Conservation (phyloP, 2,329 filamentous ascomycete species). For the Microsporum audouinii region DNA sequence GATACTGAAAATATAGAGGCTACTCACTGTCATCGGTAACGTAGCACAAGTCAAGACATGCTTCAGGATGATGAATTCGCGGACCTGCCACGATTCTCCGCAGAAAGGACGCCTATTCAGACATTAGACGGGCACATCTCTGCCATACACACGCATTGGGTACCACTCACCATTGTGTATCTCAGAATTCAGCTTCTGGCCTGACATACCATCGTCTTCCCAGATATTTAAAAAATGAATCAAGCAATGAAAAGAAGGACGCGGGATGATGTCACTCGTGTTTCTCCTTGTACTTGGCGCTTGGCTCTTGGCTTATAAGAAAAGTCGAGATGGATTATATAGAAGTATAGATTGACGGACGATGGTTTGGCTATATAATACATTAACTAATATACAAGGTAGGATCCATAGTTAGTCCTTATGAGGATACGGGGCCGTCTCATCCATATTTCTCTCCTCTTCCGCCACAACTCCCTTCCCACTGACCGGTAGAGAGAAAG, state of each 20-base stretch:
- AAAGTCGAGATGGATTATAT: background rate
- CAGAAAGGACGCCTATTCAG: constrained; percentile 55
- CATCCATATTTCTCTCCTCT: background rate
- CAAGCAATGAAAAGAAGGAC: background rate
- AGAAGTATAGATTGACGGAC: background rate
- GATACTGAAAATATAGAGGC: background rate
- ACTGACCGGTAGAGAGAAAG: background rate
- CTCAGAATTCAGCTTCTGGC: background rate
- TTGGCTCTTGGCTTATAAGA: background rate
- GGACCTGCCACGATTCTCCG: constrained; percentile 87
- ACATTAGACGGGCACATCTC: background rate
- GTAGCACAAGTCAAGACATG: constrained; percentile 88
- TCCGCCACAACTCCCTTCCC: background rate
- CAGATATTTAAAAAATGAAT: background rate
- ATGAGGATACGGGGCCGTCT: background rate
- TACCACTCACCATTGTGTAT: background rate
- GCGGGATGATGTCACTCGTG: background rate
- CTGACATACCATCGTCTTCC: background rate
- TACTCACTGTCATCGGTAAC: constrained; percentile 61
- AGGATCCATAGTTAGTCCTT: background rate
- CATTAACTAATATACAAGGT: background rate
- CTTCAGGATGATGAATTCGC: constrained; percentile 70
- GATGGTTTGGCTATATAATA: background rate
- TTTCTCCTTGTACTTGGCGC: background rate
- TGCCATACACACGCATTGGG: background rate